Evolutionary conservation across 2,329 filamentous ascomycete genomes (phyloP).

Genomic region (Sclerotinia glacialis): DNA sequence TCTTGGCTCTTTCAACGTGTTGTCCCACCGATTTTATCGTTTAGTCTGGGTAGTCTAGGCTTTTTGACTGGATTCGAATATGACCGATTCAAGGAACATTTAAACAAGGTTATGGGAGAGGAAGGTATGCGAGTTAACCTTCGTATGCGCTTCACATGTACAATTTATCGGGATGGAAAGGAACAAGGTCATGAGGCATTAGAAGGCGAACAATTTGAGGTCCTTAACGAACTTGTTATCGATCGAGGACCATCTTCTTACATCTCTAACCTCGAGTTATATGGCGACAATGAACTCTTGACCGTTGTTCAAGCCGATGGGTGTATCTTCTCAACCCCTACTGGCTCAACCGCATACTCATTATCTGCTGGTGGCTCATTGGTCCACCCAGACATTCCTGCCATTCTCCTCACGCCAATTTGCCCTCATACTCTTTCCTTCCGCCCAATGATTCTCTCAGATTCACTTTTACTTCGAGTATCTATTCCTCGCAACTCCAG

Average conservation of each 20-base stretch:
- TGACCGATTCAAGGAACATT: slow-evolving; percentile 78
- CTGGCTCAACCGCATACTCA: slow-evolving; percentile 91
- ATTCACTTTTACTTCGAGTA: slow-evolving; percentile 88
- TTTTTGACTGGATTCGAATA: slow-evolving; percentile 89
- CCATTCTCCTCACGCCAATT: slow-evolving; percentile 93
- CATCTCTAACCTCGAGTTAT: slow-evolving; percentile 93
- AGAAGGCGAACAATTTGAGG: slow-evolving; percentile 94
- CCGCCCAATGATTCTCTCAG: slow-evolving; percentile 94
- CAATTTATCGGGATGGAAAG: slow-evolving; percentile 77
- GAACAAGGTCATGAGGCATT: slow-evolving; percentile 62
- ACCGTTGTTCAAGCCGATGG: slow-evolving; percentile 96
- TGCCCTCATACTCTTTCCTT: slow-evolving; percentile 97
- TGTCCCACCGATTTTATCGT: slow-evolving; percentile 80
- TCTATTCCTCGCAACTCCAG: slow-evolving; percentile 80
- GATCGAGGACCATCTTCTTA: slow-evolving; percentile 95
- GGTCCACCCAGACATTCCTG: slow-evolving; percentile 94
- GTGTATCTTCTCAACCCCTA: slow-evolving; percentile 96
- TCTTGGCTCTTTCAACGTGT: slow-evolving; percentile 91
- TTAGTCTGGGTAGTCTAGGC: slow-evolving; percentile 80
- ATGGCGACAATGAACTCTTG: slow-evolving; percentile 89
- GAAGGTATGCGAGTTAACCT: slow-evolving; percentile 95
- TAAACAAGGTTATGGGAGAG: slow-evolving; percentile 88
- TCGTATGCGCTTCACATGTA: slow-evolving; percentile 98
- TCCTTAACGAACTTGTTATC: slow-evolving; percentile 97
- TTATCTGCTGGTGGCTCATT: slow-evolving; percentile 93